These are phyloP conservation scores for Furcasterigmium sp. DNA, from an alignment of 2,329 filamentous ascomycete genomes.

Conservation along the genomic window DNA sequence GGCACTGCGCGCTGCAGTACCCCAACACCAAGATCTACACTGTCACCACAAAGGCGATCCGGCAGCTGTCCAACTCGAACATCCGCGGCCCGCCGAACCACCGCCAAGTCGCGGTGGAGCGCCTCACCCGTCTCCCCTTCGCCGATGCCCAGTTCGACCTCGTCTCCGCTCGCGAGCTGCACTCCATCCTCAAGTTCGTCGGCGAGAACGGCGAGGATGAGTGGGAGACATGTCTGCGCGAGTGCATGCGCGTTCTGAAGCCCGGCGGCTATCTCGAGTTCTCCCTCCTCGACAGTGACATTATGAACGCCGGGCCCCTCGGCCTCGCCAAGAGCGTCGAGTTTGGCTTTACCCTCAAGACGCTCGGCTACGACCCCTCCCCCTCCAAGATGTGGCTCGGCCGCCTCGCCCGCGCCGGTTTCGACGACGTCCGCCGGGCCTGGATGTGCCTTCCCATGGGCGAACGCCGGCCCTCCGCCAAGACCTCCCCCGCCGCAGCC, in stretches of 20 bases:
- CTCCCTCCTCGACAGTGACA: slow-evolving; percentile 80
- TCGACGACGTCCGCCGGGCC: slow-evolving; percentile 72
- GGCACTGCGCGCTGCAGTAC: slow-evolving; percentile 84
- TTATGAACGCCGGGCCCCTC: slow-evolving; percentile 76
- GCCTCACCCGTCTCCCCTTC: slow-evolving; percentile 79
- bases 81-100: slow-evolving; percentile 85
- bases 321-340: slow-evolving; percentile 83
- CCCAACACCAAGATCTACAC: slow-evolving; percentile 85
- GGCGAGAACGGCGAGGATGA: slow-evolving; percentile 70
- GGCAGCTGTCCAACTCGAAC: slow-evolving; percentile 66
- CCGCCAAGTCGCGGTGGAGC: slow-evolving; percentile 71
- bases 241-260: slow-evolving; percentile 88
- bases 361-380: slow-evolving; percentile 80
- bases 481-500: slow-evolving; percentile 15
- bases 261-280: slow-evolving; percentile 92
- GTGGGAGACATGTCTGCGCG: slow-evolving; percentile 77
- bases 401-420: slow-evolving; percentile 70
- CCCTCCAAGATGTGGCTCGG: slow-evolving; percentile 78
- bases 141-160: slow-evolving; percentile 83
- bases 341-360: slow-evolving; percentile 85
- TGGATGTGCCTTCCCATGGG: slow-evolving; percentile 91
- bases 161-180: slow-evolving; percentile 81
- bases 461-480: slow-evolving; percentile 32
- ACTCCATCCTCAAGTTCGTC: slow-evolving; percentile 73
- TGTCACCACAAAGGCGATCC: slow-evolving; percentile 68